Percentiles rank a stretch among this genome's conserved stretches.
Conservation (phyloP, 2,329 filamentous ascomycete genomes). For the Berkeleyomyces basicola region DNA sequence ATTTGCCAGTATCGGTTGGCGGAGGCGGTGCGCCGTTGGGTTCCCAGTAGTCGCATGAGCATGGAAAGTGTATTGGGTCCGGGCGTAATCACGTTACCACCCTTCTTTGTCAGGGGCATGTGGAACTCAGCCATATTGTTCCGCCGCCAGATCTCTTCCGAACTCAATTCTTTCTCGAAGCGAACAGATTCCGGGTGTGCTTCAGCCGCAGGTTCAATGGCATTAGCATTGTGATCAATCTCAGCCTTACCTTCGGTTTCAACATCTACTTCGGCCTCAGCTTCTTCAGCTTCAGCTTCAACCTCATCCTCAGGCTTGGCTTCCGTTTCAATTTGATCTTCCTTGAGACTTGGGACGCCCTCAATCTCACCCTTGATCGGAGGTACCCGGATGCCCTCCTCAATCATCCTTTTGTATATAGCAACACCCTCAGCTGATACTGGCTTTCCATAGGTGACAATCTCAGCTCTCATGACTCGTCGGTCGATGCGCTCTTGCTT, state of each 20-base stretch:
- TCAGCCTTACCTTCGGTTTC: neutral
- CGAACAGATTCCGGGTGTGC: neutral
- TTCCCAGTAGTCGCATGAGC: slow-evolving; percentile 46
- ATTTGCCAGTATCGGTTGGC: slow-evolving; percentile 65
- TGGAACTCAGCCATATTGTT: neutral
- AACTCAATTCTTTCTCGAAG: neutral
- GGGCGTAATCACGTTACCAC: slow-evolving; percentile 25
- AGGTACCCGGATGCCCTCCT: neutral
- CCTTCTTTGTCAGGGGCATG: neutral
- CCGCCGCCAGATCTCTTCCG: neutral
- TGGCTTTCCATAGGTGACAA: slow-evolving; percentile 4
- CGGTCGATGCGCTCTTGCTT: slow-evolving; percentile 4
- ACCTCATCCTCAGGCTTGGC: neutral
- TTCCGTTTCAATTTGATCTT: too few species aligned
- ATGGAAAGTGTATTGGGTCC: slow-evolving; percentile 48
- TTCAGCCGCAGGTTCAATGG: neutral
- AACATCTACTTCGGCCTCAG: neutral
- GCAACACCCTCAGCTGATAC: slow-evolving; percentile 8
- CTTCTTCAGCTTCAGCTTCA: neutral
- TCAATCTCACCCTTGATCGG: neutral
- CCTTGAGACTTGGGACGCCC: too few species aligned
- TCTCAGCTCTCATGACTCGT: slow-evolving; percentile 1
- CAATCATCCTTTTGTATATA: neutral
- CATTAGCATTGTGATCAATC: neutral
- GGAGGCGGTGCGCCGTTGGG: slow-evolving; percentile 41